phyloP scores from a whole-genome alignment of 1,284 basidiomycete species.

The Rhizopogon parksii region DNA sequence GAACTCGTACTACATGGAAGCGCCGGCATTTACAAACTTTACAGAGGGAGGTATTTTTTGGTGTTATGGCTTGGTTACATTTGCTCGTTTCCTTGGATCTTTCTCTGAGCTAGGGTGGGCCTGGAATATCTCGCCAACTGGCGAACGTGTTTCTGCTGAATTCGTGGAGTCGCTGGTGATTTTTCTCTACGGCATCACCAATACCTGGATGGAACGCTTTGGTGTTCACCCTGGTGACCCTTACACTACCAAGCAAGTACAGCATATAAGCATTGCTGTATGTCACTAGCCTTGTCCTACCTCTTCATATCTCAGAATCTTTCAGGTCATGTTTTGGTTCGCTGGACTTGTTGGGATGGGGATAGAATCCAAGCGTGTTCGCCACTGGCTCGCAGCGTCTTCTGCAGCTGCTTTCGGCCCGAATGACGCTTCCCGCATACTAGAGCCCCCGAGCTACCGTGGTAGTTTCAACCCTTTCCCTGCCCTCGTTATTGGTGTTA shows the following conservation, averaged over 20 bases:
- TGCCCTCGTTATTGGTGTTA: slow-evolving; percentile 87
- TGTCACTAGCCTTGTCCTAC: slow-evolving; percentile 19
- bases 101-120: slow-evolving; percentile 91
- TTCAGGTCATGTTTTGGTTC: slow-evolving; percentile 87
- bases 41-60: slow-evolving; percentile 86
- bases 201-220: slow-evolving; percentile 97
- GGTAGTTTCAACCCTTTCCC: slow-evolving; percentile 93
- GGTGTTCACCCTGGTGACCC: slow-evolving; percentile 78
- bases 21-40: slow-evolving; percentile 5
- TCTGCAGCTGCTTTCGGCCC: slow-evolving; percentile 40
- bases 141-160: slow-evolving; percentile 65
- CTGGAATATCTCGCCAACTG: slow-evolving; percentile 72
- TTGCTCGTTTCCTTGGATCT: slow-evolving; percentile 87
- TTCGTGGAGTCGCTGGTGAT: slow-evolving; percentile 85
- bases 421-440: slow-evolving; percentile 32
- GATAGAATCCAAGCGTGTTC: slow-evolving; percentile 73
- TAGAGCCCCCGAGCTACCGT: slow-evolving; percentile 66
- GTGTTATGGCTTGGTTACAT: slow-evolving; percentile 85
- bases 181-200: slow-evolving; percentile 84
- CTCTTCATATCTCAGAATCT: background rate
- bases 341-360: slow-evolving; percentile 87
- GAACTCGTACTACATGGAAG: slow-evolving; percentile 9
- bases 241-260: slow-evolving; percentile 88
- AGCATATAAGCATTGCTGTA: slow-evolving; percentile 92
- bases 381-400: slow-evolving; percentile 62